Evolutionary conservation across 1,139 yeast species (phyloP), one percentile per base, ranked within the genome.

Genomic region (Geotrichum aggregatum): DNA sequence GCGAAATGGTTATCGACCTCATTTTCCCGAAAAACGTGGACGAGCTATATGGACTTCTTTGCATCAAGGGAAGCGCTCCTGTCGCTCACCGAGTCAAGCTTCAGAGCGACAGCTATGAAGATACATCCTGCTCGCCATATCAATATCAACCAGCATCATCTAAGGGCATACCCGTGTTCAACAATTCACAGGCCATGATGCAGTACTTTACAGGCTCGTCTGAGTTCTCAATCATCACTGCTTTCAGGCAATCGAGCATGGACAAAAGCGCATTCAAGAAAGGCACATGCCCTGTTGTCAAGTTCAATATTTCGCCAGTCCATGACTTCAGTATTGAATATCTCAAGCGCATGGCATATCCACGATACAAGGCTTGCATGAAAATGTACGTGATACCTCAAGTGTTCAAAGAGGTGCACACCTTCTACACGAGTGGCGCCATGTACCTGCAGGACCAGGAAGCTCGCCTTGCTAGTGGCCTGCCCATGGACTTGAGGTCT

Each of bases 261-360:
- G 49, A 52, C 31, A 30, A 28, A 11, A 33, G 44, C 28, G 49
- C 47, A 7, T 38, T 39, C 39, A 52, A 52, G 26, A 49, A 43
- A 41, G 55, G 55, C 22, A 52, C 55, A 16, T 52, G 55, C 34
- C 55, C 55, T n/a, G 55, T 52, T 30, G 52, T 52, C 43, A 52
- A 52, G 47, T 52, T 52, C 26, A 47, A 47, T 11, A 30, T 52
- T 10, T 34, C 46, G n/a, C 49, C 41, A 3, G 55, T 52, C 2
- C 26, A 46, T 31, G 55, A 52, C 45, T 52, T 33, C 33, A 40
- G 52, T 10, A 43, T 52, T n/a, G 50, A 46, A 35, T 52, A 41
- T 35, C 52, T 52, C 21, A 52, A 52, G 40, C 36, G 47, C 28
- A 52, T 52, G 55, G 55, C 55, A 1, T 49, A 49, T 35, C 55